These are phyloP conservation scores for Fomitopsis pulvina DNA, from an alignment of 768 basidiomycete genomes.

Conservation along the genomic window DNA sequence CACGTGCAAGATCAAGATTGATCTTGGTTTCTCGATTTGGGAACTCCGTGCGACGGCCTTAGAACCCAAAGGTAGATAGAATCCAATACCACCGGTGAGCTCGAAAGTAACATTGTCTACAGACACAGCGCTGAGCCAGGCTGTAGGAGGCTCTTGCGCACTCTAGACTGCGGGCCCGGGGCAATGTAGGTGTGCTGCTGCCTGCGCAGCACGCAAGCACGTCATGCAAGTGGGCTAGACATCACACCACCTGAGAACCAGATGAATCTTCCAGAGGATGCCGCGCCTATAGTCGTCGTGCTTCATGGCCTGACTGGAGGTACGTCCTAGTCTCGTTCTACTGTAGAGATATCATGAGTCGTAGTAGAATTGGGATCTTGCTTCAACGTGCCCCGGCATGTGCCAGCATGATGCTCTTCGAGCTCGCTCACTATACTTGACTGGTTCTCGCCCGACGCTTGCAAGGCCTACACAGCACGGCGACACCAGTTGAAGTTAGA, in stretches of 20 bases:
- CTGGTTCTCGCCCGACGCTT: not conserved
- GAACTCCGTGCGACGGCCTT: too few relatives aligned
- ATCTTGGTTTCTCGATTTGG: too few relatives aligned
- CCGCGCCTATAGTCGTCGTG: slow-evolving; percentile 53
- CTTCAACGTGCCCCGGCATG: too few relatives aligned
- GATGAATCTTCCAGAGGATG: slow-evolving; percentile 27
- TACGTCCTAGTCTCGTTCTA: too few relatives aligned
- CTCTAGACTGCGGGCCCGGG: slow-evolving; percentile 62
- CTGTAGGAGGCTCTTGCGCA: slow-evolving; percentile 36
- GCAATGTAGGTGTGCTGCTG: slow-evolving; percentile 41
- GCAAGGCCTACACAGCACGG: too few relatives aligned
- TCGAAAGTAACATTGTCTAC: not conserved
- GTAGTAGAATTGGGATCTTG: too few relatives aligned
- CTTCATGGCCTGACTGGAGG: slow-evolving; percentile 43
- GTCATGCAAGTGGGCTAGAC: slow-evolving; percentile 43
- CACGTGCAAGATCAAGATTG: too few relatives aligned
- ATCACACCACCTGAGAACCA: slow-evolving; percentile 40
- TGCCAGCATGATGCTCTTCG: too few relatives aligned
- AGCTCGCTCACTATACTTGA: too few relatives aligned
- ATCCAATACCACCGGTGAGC: slow-evolving; percentile 49
- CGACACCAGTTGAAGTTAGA: too few relatives aligned
- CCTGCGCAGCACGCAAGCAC: not conserved
- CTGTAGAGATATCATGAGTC: too few relatives aligned
- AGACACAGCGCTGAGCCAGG: not conserved
- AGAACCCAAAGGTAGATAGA: slow-evolving; percentile 40